Conservation (phyloP, 257 asterid species). For the Cruciata laevipes region DNA sequence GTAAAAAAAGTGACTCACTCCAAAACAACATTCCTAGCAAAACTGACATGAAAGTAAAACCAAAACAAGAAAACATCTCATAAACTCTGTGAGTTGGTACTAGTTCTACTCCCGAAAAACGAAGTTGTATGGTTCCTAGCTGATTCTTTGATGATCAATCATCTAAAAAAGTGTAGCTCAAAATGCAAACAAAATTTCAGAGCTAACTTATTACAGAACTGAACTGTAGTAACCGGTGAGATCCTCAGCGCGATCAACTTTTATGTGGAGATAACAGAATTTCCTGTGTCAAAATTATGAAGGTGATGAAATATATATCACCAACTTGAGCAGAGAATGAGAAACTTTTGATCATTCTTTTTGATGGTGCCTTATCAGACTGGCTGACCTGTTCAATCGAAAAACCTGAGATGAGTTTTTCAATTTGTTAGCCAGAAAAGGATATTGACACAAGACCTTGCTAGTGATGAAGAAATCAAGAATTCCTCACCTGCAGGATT, state of each 20-base stretch:
- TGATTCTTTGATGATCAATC: neutral
- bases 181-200: neutral
- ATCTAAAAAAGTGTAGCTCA: neutral
- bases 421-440: neutral
- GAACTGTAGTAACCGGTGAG: neutral
- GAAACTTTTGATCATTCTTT: neutral
- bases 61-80: neutral
- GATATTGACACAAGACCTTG: neutral
- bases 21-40: neutral
- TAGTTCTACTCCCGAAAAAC: neutral
- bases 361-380: neutral
- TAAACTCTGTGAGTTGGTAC: neutral
- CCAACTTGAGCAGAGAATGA: slow-evolving; percentile 1
- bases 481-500: neutral
- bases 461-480: neutral
- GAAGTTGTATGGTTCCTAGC: neutral
- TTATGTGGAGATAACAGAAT: neutral
- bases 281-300: neutral
- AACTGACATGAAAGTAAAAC: neutral
- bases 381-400: neutral
- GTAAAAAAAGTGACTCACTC: too few species aligned
- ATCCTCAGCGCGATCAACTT: slow-evolving; percentile 8
- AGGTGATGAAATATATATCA: neutral
- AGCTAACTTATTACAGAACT: neutral
- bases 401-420: slow-evolving; percentile 5